These are phyloP conservation scores for Aegilops speltoides DNA, from an alignment of 176 grass and related monocot species.

Conservation along the genomic window DNA sequence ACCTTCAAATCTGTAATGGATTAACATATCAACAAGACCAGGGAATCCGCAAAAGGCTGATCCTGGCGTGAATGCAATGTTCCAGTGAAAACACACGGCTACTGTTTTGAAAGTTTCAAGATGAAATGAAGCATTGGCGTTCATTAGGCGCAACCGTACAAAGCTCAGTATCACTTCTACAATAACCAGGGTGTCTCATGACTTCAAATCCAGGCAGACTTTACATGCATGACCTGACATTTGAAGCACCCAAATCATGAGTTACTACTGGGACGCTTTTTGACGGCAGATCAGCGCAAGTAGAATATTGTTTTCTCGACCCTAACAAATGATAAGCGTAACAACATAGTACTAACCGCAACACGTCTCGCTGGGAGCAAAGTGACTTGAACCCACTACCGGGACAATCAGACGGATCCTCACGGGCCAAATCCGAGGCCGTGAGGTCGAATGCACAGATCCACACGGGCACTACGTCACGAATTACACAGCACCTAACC, in stretches of 20 bases:
- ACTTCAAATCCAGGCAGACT: neutral
- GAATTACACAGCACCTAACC: neutral
- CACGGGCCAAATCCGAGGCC: neutral
- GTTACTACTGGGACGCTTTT: neutral
- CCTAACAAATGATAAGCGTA: neutral
- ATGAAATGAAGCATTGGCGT: neutral
- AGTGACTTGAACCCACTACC: neutral
- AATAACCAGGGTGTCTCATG: neutral
- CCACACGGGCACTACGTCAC: neutral
- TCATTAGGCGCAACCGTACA: neutral
- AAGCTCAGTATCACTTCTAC: neutral
- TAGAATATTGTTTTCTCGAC: neutral
- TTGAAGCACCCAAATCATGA: neutral
- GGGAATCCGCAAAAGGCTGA: neutral
- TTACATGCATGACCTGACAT: neutral
- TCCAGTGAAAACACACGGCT: neutral
- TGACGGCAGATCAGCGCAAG: neutral
- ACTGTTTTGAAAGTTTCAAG: neutral
- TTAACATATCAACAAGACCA: conserved; percentile 10
- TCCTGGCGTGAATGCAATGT: neutral
- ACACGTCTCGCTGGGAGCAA: neutral
- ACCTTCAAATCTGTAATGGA: neutral
- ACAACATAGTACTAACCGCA: neutral
- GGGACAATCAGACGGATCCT: neutral
- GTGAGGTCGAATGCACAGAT: conserved; percentile 21